A percentile compares a stretch with the other conserved stretches of the same genome.
phyloP scores from a whole-genome alignment of 202 grass and related monocot genomes.

The Brachypodium distachyon region DNA sequence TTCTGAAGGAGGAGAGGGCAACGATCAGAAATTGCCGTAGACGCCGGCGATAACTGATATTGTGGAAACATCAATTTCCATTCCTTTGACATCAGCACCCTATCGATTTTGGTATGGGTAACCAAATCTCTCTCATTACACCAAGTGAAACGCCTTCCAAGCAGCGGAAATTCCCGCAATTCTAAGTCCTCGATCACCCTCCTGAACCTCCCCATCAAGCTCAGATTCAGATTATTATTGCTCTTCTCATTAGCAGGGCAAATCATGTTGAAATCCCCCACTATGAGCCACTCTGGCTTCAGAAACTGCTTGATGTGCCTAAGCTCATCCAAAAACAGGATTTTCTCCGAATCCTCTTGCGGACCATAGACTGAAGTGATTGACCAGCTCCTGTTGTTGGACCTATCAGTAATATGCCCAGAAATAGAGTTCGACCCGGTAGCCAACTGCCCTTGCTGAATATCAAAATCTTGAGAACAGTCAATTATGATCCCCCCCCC shows the following conservation, averaged over 20 bases:
- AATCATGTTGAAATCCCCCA: neutral
- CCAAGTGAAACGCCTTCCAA: neutral
- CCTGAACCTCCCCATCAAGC: neutral
- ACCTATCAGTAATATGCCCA: neutral
- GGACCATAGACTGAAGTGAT: neutral
- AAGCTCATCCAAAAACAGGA: neutral
- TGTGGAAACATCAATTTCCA: neutral
- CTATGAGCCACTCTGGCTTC: neutral
- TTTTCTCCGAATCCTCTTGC: neutral
- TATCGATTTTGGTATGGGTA: neutral
- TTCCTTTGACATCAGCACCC: neutral
- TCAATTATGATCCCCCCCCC: neutral
- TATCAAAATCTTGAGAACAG: neutral
- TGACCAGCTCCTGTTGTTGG: neutral
- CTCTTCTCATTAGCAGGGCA: neutral
- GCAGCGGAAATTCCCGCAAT: neutral
- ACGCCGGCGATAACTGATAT: neutral
- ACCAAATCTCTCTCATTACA: neutral
- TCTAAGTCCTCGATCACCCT: neutral
- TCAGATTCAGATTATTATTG: neutral
- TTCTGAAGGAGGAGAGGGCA: neutral
- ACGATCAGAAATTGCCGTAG: neutral
- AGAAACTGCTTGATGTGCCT: neutral
- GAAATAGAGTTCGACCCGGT: neutral
- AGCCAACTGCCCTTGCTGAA: neutral